Evolutionary conservation across 495 filamentous ascomycete species (phyloP), one percentile per base, ranked within the genome.

Genomic region (Ramalina peruviana): DNA sequence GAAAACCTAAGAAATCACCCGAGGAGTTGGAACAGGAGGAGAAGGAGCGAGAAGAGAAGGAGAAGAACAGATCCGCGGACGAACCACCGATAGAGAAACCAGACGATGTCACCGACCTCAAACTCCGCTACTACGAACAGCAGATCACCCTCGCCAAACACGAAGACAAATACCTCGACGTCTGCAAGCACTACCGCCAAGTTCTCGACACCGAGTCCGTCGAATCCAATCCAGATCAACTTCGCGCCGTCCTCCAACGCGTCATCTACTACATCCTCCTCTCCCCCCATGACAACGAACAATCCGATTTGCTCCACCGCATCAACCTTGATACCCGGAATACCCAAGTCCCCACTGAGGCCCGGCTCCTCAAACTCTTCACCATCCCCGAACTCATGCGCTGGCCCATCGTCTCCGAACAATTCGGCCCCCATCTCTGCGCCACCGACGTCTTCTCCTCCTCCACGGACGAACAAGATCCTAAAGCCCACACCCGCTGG

Each of bases 201-300:
- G 90, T 98, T 25, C 67, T 97, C 55, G 88, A 97, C 64, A 98
- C 92, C 2, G 88, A 93, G 62, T 84, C 88, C 12, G 86, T 98
- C 3, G 84, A 94, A 65, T 79, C 89, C 49, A 89, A 94, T 64
- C 81, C 87, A 16, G 73, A 80, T 43, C 86, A 93, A 64, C 75
- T 96, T 46, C 82, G 78, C 56, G 81, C 83, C 11, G 88, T 85
- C 27, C 79, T 97, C 42, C 85, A 93, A 68, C 78, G 90, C 55
- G 86, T 96, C 58, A 86, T 97, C 67, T 97, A 92, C 72, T 98
- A 93, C 69, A 80, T 96, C 62, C 88, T 96, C 54, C 85, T 98
- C 50, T 83, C 92, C 9, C 89, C 93, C 11, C 86, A 97, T 69
- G 90, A 96, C 72, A 98, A 98, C 68, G 92, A 98, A 62, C 92